Base-by-base conservation (phyloP, 805 yeast species). In the Suhomyces pyralidae region DNA sequence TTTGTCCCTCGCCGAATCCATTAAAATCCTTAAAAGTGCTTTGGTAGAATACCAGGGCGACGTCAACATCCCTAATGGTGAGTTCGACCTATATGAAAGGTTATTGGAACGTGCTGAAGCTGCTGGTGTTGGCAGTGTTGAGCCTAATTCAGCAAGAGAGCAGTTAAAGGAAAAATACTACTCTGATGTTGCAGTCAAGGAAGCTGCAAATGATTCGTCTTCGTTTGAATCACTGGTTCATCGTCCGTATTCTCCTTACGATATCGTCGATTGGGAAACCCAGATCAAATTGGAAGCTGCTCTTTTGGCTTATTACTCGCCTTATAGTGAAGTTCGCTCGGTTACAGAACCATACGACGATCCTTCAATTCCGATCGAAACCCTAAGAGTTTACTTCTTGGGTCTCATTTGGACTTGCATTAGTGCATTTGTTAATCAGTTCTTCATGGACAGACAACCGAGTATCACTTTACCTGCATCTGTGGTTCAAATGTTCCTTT, bases 361-460 rank as follows among this genome's bases (percentile, higher is more conserved):
- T 45, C 54, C 76, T 10, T 58, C 61, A 4, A 55, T 67, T 47
- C 61, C 61, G 10, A 63, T 66, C 32, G 77, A 77, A 65, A 75
- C 79, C 6, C 49, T 72, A 48, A 63, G 81, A 59, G 62, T 59
- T 10, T 60, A 60, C 49, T 24, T 58, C 34, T 46, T 57, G 17
- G 63, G 62, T 8, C 49, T 60, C 8, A 45, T 59, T 43, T 60
- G 62, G 62, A 55, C 60, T 1, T 54, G 51, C 8, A 51, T 60
- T 17, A 58, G 59, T 3, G 43, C 60, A 1, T 54, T 60, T 36
- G 40, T 60, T 17, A 58, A 60, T 45, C 58, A 59, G 49, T 60
- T 54, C 53, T 60, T 60, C 20, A 12, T 40, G 32, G 58, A 58
- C 43, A 54, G 63, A 48, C 55, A 53, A 28, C 63, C 63, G 2